These are phyloP conservation scores for Cymbidium sinense DNA, from an alignment of 106 monocot species.

Conservation along the genomic window DNA sequence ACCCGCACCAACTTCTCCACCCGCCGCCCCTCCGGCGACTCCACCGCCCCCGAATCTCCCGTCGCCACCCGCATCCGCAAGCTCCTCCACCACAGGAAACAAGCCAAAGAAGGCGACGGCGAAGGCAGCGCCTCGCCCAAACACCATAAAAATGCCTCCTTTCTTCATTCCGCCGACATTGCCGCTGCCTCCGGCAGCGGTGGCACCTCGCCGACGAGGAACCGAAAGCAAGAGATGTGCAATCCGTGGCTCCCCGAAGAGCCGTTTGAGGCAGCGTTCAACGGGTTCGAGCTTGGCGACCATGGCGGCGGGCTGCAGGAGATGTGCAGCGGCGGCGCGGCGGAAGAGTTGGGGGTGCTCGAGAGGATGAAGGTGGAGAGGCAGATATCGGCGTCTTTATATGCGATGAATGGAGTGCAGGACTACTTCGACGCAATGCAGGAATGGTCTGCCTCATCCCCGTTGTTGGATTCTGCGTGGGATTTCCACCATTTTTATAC, in stretches of 20 bases:
- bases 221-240: neutral
- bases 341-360: slow-evolving; percentile 12
- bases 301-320: neutral
- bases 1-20: slow-evolving; percentile 47
- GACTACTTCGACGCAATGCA: slow-evolving; percentile 47
- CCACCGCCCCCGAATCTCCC: slow-evolving; percentile 16
- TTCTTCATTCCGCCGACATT: neutral
- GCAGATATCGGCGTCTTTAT: slow-evolving; percentile 44
- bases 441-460: neutral
- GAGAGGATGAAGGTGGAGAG: slow-evolving; percentile 49
- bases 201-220: neutral
- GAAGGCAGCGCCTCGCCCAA: too few species aligned
- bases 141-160: neutral
- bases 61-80: slow-evolving; percentile 13
- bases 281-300: neutral
- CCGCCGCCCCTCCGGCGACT: neutral
- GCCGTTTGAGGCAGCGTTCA: neutral
- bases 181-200: neutral
- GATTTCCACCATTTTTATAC: slow-evolving; percentile 32
- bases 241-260: neutral
- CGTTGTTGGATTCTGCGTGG: slow-evolving; percentile 17
- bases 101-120: too few species aligned
- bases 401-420: slow-evolving; percentile 42
- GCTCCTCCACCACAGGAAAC: slow-evolving; percentile 8
- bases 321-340: neutral